phyloP scores from a whole-genome alignment of 495 filamentous ascomycete genomes.

The Aspergillus saccharolyticus region DNA sequence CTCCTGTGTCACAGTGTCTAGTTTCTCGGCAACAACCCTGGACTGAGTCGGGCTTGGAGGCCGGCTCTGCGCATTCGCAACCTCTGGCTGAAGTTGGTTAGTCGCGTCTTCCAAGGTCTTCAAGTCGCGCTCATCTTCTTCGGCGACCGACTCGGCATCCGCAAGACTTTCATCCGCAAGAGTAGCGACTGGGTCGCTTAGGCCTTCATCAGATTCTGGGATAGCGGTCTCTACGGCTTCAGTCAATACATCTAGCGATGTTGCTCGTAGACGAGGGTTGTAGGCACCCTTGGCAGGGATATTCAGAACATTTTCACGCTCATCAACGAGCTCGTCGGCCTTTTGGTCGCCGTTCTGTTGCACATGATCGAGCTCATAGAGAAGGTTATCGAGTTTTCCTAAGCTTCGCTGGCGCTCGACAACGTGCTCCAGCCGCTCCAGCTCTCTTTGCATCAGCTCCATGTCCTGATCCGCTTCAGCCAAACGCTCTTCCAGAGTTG shows the following conservation, averaged over 20 bases:
- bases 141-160: slow-evolving; percentile 30
- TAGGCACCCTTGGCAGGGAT: slow-evolving; percentile 18
- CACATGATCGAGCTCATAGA: slow-evolving; percentile 83
- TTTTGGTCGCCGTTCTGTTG: slow-evolving; percentile 55
- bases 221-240: slow-evolving; percentile 50
- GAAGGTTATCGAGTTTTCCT: slow-evolving; percentile 85
- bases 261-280: slow-evolving; percentile 29
- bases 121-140: slow-evolving; percentile 27
- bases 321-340: slow-evolving; percentile 31
- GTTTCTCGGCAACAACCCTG: slow-evolving; percentile 84
- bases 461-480: slow-evolving; percentile 95
- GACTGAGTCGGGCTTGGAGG: slow-evolving; percentile 70
- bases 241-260: slow-evolving; percentile 42
- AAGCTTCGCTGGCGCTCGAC: slow-evolving; percentile 93
- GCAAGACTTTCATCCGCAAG: slow-evolving; percentile 14
- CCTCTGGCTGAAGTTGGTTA: slow-evolving; percentile 23
- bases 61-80: slow-evolving; percentile 3
- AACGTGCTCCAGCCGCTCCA: slow-evolving; percentile 89
- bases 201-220: slow-evolving; percentile 50
- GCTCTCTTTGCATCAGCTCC: slow-evolving; percentile 93
- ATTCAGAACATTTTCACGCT: slow-evolving; percentile 16
- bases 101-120: slow-evolving; percentile 30
- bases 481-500: slow-evolving; percentile 90
- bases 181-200: slow-evolving; percentile 48
- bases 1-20: slow-evolving; percentile 88